Evolutionary conservation across 2,329 filamentous ascomycete genomes (phyloP), one percentile per base, ranked within the genome.

Genomic region (Aspergillus quadrilineatus): DNA sequence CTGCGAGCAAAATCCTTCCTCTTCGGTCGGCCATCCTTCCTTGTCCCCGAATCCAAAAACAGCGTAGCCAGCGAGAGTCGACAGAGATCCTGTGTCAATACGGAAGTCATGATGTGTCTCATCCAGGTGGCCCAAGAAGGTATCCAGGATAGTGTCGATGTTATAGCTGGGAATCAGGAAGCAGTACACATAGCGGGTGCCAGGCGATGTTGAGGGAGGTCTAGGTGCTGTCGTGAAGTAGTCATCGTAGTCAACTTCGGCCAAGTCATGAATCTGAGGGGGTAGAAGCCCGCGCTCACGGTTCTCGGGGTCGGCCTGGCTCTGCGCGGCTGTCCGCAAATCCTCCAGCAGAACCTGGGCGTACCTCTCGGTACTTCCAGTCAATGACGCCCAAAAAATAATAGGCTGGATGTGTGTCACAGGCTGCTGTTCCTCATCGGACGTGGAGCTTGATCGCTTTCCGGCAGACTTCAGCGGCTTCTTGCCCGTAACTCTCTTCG

Each of bases 71-170:
- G 92, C 78, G 14, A 97, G 75, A 1, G 81, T 77, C 0, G 88
- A 86, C 46, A 99, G 75, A 0, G 94, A 89, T 0, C 89, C 88
- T 0, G 92, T 96, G 66, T 97, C 92, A 63, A 99, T 95, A 56
- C 93, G 86, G 79, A 97, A 97, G 73, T 99, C 94, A 75, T 97
- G 86, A 70, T 97, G 93, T 0, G 92, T 97, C 72, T 99, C 93
- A 69, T 89, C 82, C 5, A 99, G 77, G 71, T 96, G 91, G 61
- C 90, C 86, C 26, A 97, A 79, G 71, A 97, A 92, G 14, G 85
- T 93, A 68, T 92, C 89, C 63, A 96, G 85, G 63, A 95, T 89
- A 6, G 90, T 93, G 68, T 97, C 93, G 67, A 97, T 96, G 69
- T 97, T 95, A 79, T 97, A 97, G 61, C 89, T 92, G 0, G 93